Conservation (phyloP, 2,329 filamentous ascomycete genomes). For the Pseudofabraea citricarpa region DNA sequence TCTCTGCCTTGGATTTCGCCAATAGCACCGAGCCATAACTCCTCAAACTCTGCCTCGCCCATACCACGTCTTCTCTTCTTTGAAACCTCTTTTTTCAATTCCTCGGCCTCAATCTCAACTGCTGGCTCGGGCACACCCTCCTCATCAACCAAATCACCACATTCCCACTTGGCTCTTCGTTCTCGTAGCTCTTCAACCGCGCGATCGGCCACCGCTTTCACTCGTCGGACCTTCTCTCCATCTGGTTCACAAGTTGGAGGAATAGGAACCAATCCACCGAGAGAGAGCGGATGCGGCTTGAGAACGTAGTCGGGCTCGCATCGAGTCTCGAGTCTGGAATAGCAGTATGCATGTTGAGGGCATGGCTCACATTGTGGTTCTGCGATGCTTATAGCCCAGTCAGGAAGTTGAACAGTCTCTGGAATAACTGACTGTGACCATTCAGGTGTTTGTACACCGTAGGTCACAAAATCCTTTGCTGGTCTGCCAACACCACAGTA, state of each 20-base stretch:
- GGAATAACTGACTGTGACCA: slow-evolving; percentile 46
- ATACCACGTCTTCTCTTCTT: slow-evolving; percentile 77
- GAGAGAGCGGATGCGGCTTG: slow-evolving; percentile 75
- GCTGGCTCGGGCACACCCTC: slow-evolving; percentile 53
- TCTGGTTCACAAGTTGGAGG: slow-evolving; percentile 93
- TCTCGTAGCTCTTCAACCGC: slow-evolving; percentile 83
- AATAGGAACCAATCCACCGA: slow-evolving; percentile 77
- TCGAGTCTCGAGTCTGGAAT: slow-evolving; percentile 66
- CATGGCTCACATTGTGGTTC: slow-evolving; percentile 85
- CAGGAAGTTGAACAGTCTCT: slow-evolving; percentile 59
- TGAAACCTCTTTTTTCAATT: slow-evolving; percentile 72
- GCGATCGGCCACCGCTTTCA: slow-evolving; percentile 82
- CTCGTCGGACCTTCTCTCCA: slow-evolving; percentile 81
- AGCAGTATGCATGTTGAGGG: slow-evolving; percentile 86
- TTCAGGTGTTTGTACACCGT: slow-evolving; percentile 62
- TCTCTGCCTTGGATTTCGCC: slow-evolving; percentile 64
- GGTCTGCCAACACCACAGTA: slow-evolving; percentile 83
- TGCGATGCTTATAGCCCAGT: slow-evolving; percentile 64
- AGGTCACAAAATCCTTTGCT: slow-evolving; percentile 36
- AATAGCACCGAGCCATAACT: slow-evolving; percentile 73
- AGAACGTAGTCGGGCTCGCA: slow-evolving; percentile 88
- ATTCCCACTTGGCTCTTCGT: slow-evolving; percentile 84
- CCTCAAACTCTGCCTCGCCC: slow-evolving; percentile 84
- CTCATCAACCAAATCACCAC: slow-evolving; percentile 65
- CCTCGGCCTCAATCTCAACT: slow-evolving; percentile 60